Base-by-base conservation (phyloP, 1,284 basidiomycete species). In the Coriolopsis trogii region DNA sequence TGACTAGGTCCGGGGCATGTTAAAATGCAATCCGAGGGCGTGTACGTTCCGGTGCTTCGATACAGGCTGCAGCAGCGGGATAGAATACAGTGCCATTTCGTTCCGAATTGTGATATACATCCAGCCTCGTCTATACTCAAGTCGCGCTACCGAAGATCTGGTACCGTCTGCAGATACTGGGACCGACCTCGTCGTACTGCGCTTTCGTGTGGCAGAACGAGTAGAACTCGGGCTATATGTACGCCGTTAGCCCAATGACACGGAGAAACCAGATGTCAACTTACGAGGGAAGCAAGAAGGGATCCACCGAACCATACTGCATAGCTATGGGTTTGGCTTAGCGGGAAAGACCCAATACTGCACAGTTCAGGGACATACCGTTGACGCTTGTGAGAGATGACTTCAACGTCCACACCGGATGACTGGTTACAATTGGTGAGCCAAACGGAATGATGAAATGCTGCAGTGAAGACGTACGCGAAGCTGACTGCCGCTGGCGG, bases 231-330 rank as follows among this genome's bases (percentile, higher is more conserved):
- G 95, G 95, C 85, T 96, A 38, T 65, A 50, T n/a, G n/a, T 2
- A 12, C 3, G 9, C 8, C 16, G 18, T 30, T 44, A 18, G 21
- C 41, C 31, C 40, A 24, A 25, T 24, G 47, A 31, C 25, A 54
- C 20, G 74, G 52, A n/a, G 3, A 25, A 28, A 21, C 15, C 18
- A 45, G 13, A 13, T 13, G 15, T 13, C 13, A 3, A 76, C 87
- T 72, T 62, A 94, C 92, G 60, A 95, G 80, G 46, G 92, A 94
- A 12, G 95, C 95, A 64, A 98, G 81, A 39, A 99, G 80, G 4
- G 91, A 94, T 33, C 97, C 97, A 64, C 97, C 97, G 66, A 94
- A 99, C 96, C 96, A 99, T 18, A 99, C 97, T 12, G 96, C 96
- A 65, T 97, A 93, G 51, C 87, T 89, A 29, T 39, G 2, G 45